A percentile compares a stretch with the other conserved stretches of the same genome.
Evolutionary conservation across 2,329 filamentous ascomycete species (phyloP).

Genomic region (Alternaria arborescens): DNA sequence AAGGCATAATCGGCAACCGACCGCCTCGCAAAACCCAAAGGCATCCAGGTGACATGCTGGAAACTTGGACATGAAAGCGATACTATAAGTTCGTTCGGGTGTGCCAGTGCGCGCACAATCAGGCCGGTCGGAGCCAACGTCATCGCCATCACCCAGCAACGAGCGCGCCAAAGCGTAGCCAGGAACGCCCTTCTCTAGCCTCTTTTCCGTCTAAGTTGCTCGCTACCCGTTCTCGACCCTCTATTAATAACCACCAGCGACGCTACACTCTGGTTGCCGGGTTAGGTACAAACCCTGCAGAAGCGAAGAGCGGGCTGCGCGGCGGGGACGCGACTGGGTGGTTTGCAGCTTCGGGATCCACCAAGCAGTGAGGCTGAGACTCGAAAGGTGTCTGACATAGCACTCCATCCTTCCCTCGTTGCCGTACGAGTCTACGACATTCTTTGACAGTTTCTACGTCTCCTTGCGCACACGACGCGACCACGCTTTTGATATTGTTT

Average conservation of each 20-base stretch:
- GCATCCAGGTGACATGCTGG: background rate
- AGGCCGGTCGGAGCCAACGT: background rate
- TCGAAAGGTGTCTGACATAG: slow-evolving; percentile 7
- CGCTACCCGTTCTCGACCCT: background rate
- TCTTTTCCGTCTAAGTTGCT: background rate
- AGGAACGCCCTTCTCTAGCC: slow-evolving; percentile 2
- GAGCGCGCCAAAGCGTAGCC: background rate
- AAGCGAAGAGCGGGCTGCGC: slow-evolving; percentile 10
- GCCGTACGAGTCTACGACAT: background rate
- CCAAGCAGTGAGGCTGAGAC: slow-evolving; percentile 29
- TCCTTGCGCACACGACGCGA: background rate
- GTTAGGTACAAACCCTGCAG: slow-evolving; percentile 15
- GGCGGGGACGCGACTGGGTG: slow-evolving; percentile 18
- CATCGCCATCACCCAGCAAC: slow-evolving; percentile 4
- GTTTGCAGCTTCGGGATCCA: slow-evolving; percentile 11
- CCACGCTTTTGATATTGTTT: background rate
- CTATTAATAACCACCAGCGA: slow-evolving; percentile 17
- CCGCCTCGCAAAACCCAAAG: background rate
- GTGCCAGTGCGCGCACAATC: background rate
- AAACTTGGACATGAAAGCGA: background rate
- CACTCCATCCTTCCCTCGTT: slow-evolving; percentile 1
- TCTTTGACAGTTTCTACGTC: background rate
- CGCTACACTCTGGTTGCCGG: slow-evolving; percentile 13
- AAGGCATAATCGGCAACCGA: background rate
- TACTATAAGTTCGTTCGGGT: background rate